Percentiles rank a stretch among this genome's conserved stretches.
Conservation (phyloP, 2,329 filamentous ascomycete genomes). For the Fusarium albosuccineum region DNA sequence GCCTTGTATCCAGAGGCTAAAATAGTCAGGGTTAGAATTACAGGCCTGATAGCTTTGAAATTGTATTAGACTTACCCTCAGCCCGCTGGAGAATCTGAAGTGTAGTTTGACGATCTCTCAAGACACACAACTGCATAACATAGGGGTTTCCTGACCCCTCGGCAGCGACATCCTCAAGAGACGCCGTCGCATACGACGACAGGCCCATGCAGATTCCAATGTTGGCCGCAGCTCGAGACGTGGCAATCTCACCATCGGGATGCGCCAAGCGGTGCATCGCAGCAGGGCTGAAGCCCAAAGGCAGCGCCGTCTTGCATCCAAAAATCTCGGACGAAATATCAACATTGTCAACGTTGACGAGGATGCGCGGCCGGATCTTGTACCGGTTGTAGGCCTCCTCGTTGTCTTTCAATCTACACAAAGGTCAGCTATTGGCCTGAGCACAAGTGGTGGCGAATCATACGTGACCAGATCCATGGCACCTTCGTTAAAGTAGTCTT, state of each 20-base stretch:
- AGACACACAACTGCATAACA: slow-evolving; percentile 43
- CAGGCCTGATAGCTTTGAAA: too few species aligned
- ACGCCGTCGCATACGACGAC: slow-evolving; percentile 42
- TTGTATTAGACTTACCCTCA: slow-evolving; percentile 24
- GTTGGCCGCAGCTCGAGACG: slow-evolving; percentile 56
- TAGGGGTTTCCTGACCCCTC: slow-evolving; percentile 41
- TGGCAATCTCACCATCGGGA: slow-evolving; percentile 64
- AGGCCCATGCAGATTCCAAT: slow-evolving; percentile 47
- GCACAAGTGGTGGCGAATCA: neutral
- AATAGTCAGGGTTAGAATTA: neutral
- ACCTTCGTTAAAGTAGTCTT: slow-evolving; percentile 69
- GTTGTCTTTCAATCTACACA: slow-evolving; percentile 65
- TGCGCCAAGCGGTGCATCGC: slow-evolving; percentile 68
- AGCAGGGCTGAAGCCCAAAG: slow-evolving; percentile 66
- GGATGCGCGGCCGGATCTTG: slow-evolving; percentile 57
- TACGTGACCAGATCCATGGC: slow-evolving; percentile 60
- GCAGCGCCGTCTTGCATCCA: slow-evolving; percentile 55
- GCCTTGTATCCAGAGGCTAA: slow-evolving; percentile 59
- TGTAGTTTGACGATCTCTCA: slow-evolving; percentile 38
- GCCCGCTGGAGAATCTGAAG: slow-evolving; percentile 39
- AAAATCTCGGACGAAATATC: slow-evolving; percentile 40
- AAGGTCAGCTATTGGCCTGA: neutral
- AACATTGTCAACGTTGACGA: slow-evolving; percentile 42
- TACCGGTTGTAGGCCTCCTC: slow-evolving; percentile 64
- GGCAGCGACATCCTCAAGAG: slow-evolving; percentile 39